Evolutionary conservation across 73 alveolate genomes (phyloP).

Genomic region (Diophrys appendiculata): DNA sequence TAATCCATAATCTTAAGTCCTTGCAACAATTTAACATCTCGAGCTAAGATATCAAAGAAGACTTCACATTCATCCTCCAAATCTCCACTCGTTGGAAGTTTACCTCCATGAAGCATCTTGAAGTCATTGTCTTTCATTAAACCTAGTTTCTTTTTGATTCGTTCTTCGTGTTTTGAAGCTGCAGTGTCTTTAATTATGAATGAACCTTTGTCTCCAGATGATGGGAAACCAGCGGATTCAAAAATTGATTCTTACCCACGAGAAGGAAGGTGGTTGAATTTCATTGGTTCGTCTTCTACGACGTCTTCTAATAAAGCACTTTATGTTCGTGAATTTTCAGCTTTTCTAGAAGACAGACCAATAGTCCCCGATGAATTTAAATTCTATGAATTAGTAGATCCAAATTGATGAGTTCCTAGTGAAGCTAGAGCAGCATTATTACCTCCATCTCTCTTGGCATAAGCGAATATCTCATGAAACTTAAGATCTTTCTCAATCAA

Average conservation of each 20-base stretch:
- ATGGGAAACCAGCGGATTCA: no score
- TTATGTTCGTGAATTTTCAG: no score
- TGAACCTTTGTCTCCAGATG: no score
- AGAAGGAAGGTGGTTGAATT: not conserved
- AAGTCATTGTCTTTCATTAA: constrained; percentile 61
- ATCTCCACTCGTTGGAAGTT: constrained; percentile 13
- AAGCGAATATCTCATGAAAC: not conserved
- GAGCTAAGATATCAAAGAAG: constrained; percentile 18
- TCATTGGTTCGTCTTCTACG: not conserved
- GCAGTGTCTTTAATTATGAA: no score
- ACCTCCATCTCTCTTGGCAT: constrained; percentile 1
- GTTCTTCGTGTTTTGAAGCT: not conserved
- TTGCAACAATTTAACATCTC: constrained; percentile 45
- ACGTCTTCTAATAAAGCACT: not conserved
- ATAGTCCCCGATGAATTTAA: no score
- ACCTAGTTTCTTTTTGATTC: constrained; percentile 40
- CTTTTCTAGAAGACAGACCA: no score
- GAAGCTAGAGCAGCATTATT: not conserved
- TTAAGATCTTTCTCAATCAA: constrained; percentile 6
- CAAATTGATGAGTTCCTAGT: not conserved
- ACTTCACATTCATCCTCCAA: constrained; percentile 22
- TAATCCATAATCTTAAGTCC: constrained; percentile 53
- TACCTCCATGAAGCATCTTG: constrained; percentile 36
- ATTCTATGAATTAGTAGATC: no score
- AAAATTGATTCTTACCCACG: no score